Percentiles rank a stretch among this genome's conserved stretches.
phyloP scores from a whole-genome alignment of 768 basidiomycete species.

The Amanita thiersii region DNA sequence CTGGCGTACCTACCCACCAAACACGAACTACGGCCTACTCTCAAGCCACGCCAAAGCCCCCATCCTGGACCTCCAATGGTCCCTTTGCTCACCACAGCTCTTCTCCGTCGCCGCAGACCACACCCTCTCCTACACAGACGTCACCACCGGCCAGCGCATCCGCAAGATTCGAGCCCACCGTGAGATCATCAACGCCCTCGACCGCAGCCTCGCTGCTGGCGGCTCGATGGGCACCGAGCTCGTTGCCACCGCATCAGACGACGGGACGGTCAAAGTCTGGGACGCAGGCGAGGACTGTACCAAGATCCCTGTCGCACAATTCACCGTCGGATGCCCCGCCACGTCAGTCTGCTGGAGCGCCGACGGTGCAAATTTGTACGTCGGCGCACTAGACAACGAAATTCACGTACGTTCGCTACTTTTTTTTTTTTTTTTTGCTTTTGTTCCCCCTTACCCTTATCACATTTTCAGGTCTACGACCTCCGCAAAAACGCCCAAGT shows the following conservation, averaged over 20 bases:
- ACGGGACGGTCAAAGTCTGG: constrained; percentile 89
- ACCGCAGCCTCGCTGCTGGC: constrained; percentile 69
- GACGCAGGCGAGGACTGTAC: constrained; percentile 71
- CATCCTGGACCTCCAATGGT: constrained; percentile 90
- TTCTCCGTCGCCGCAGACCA: constrained; percentile 92
- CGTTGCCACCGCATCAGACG: constrained; percentile 83
- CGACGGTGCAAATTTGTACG: constrained; percentile 83
- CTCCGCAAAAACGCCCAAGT: constrained; percentile 78
- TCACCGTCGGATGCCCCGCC: constrained; percentile 83
- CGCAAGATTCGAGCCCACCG: constrained; percentile 82
- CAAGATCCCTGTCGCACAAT: constrained; percentile 71
- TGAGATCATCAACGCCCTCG: constrained; percentile 85
- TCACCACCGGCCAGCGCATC: constrained; percentile 76
- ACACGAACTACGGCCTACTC: constrained; percentile 87
- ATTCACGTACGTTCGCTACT: constrained; percentile 64
- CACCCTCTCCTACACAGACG: constrained; percentile 65
- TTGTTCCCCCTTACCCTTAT: constrained; percentile 3
- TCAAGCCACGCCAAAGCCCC: constrained; percentile 82
- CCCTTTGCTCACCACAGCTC: constrained; percentile 59
- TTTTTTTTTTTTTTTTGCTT: constrained; percentile 9
- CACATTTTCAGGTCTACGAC: constrained; percentile 84
- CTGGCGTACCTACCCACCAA: constrained; percentile 89
- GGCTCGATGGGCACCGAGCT: constrained; percentile 76
- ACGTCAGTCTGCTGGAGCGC: constrained; percentile 90
- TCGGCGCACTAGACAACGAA: constrained; percentile 94